Base-by-base conservation (phyloP, 352 stramenopile species). In the Pythium biforme region DNA sequence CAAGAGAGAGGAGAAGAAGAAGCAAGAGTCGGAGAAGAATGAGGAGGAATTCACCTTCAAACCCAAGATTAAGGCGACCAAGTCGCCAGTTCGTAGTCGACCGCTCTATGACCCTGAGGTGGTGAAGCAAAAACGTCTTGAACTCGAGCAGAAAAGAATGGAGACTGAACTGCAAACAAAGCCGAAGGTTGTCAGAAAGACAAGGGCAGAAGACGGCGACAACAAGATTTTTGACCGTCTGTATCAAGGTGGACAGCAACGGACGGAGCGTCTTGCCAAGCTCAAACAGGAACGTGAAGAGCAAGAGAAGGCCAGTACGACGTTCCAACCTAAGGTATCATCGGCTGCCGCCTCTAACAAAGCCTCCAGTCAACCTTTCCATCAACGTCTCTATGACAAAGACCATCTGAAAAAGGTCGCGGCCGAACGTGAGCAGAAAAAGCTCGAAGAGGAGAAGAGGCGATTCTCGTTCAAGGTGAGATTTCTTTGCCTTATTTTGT, bases 351-450 rank as follows among this genome's bases (percentile, higher is more conserved):
- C 61, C 8, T 50, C 22, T 2, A 72, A 71, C 26, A 53, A 63
- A 5, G 26, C 64, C 23, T 59, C 56, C 11, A 88, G 78, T 47
- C 66, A 92, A 34, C 83, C 85, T 15, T 92, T 94, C 41, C 75
- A 92, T 55, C 77, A 90, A 31, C 72, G 85, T 9, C 57, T 94
- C 25, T 94, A 86, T 58, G 88, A 77, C 68, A 94, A 92, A 29
- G 85, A 92, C 39, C 68, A 92, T 41, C 61, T 88, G 66, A 83
- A 89, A 27, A 83, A 81, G 29, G 59, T 90, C 25, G 72, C 74
- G 33, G 73, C 77, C 0, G 76, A 89, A 8, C 76, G 85, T 11
- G 83, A 94, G 62, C 83, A 90, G 54, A 83, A 82, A 46, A 86
- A 85, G 40, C 64, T 92, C 1, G 78, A 94, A 56, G 77, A 85